Base-by-base conservation (phyloP, 805 yeast genomes). In the Candida oleophila region DNA sequence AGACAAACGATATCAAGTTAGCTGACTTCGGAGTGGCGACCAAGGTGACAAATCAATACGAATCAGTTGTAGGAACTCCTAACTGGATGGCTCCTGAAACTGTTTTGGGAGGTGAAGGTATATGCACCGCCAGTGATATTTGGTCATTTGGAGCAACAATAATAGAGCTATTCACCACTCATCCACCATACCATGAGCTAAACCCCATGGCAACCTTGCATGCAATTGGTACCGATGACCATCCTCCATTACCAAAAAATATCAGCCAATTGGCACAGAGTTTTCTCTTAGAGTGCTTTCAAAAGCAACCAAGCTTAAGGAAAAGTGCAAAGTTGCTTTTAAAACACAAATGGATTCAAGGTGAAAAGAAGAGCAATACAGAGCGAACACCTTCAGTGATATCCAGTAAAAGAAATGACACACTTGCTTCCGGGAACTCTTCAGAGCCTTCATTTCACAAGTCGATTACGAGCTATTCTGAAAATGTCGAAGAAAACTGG, bases 31-130 rank as follows among this genome's bases (percentile, higher is more conserved):
- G 98, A 1, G 97, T 92, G 5, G 96, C 98, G 1, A 88, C 97
- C 3, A 72, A 71, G 38, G 74, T 75, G 2, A 54, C 57, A 37
- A 53, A 58, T 30, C 68, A 54, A 55, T 77, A 68, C 51, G 58
- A 58, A 42, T 73, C 76, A 2, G 82, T 80, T 7, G 80, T 77
- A 14, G 99, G 99, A 1, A 89, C 98, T 0, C 96, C 97, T 0
- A 87, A 92, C 61, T 94, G 98, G 98, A 91, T 94, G 97, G 97
- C 99, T 0, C 99, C 99, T 0, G 99, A 94, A 60, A 83, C 95
- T 2, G 87, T 94, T 3, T 73, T 84, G 37, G 83, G 89, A 1
- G 77, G 77, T 55, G 87, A 85, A 57, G 96, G 95, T 2, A 86
- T 92, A 1, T 84, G 95, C 8, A 81, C 92, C 0, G 86, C 95